Percentiles rank a stretch among this genome's conserved stretches.
Conservation (phyloP, 1,284 basidiomycete species). For the Boletellus dicymbophilus region DNA sequence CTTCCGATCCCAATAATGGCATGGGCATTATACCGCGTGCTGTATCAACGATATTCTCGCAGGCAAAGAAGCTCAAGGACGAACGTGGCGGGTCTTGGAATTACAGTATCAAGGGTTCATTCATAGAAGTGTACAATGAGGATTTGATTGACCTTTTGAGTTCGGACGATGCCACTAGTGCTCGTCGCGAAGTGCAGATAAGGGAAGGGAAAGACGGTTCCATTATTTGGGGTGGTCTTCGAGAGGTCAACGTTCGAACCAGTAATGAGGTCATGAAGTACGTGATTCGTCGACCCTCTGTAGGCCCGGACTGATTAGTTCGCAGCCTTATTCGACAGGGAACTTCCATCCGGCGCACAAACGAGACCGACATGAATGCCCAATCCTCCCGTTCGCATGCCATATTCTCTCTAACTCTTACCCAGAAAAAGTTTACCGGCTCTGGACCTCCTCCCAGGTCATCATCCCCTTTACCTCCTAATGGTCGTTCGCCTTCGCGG, state of each 20-base stretch:
- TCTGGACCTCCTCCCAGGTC: slow-evolving; percentile 68
- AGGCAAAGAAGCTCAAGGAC: slow-evolving; percentile 74
- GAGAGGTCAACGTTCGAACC: slow-evolving; percentile 86
- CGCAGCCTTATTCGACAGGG: slow-evolving; percentile 81
- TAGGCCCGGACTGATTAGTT: slow-evolving; percentile 18
- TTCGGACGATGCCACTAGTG: slow-evolving; percentile 62
- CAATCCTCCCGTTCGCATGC: slow-evolving; percentile 98
- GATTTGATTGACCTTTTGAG: slow-evolving; percentile 90
- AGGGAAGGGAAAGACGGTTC: slow-evolving; percentile 96
- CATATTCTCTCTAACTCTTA: slow-evolving; percentile 95
- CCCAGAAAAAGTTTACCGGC: slow-evolving; percentile 81
- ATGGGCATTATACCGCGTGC: slow-evolving; percentile 97
- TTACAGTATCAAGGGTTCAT: slow-evolving; percentile 80
- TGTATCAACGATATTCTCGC: slow-evolving; percentile 87
- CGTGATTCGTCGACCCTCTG: slow-evolving; percentile 35
- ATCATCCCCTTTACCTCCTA: slow-evolving; percentile 70
- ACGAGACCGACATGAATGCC: slow-evolving; percentile 98
- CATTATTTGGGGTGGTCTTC: slow-evolving; percentile 96
- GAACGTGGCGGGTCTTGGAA: slow-evolving; percentile 74
- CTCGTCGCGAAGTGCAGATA: slow-evolving; percentile 88
- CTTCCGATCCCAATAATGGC: slow-evolving; percentile 69
- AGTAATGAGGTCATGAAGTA: slow-evolving; percentile 90
- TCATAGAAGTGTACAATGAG: slow-evolving; percentile 99
- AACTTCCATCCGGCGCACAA: slow-evolving; percentile 88
- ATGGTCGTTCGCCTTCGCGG: slow-evolving; percentile 75